These are phyloP conservation scores for Blastobotrys malaysiensis DNA, from an alignment of 1,139 yeast genomes.

Conservation along the genomic window DNA sequence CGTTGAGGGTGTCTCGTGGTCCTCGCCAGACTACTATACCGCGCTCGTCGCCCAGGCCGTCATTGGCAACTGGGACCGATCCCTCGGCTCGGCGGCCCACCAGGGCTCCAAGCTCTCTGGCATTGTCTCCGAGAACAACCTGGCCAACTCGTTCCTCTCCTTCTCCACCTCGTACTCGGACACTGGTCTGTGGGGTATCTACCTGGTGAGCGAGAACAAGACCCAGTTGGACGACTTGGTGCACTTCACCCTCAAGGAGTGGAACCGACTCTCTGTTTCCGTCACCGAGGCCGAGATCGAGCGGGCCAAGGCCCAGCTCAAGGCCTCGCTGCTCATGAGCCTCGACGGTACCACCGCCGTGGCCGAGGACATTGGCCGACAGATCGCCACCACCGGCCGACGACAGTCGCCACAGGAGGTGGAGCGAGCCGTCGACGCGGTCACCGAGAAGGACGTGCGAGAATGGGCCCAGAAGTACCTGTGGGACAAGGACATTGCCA, in stretches of 20 bases:
- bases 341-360: slow-evolving; percentile 93
- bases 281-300: slow-evolving; percentile 84
- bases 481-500: slow-evolving; percentile 72
- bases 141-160: slow-evolving; percentile 93
- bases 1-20: slow-evolving; percentile 98
- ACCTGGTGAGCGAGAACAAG: slow-evolving; percentile 75
- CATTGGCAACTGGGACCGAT: slow-evolving; percentile 96
- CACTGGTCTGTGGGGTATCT: slow-evolving; percentile 96
- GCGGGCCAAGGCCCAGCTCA: slow-evolving; percentile 89
- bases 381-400: slow-evolving; percentile 88
- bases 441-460: slow-evolving; percentile 73
- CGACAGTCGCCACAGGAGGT: slow-evolving; percentile 90
- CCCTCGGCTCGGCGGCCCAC: slow-evolving; percentile 79
- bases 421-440: slow-evolving; percentile 73
- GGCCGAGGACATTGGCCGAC: slow-evolving; percentile 98
- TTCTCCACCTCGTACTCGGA: slow-evolving; percentile 96
- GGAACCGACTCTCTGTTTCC: slow-evolving; percentile 80
- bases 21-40: slow-evolving; percentile 89
- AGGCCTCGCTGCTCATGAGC: slow-evolving; percentile 83
- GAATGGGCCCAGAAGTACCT: slow-evolving; percentile 85
- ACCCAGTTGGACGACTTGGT: slow-evolving; percentile 61
- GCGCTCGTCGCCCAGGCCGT: slow-evolving; percentile 96
- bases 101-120: slow-evolving; percentile 85
- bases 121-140: slow-evolving; percentile 64
- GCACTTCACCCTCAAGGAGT: slow-evolving; percentile 75